A percentile compares a stretch with the other conserved stretches of the same genome.
Evolutionary conservation across 139 green algal genomes (phyloP).

Genomic region (Monoraphidium neglectum): DNA sequence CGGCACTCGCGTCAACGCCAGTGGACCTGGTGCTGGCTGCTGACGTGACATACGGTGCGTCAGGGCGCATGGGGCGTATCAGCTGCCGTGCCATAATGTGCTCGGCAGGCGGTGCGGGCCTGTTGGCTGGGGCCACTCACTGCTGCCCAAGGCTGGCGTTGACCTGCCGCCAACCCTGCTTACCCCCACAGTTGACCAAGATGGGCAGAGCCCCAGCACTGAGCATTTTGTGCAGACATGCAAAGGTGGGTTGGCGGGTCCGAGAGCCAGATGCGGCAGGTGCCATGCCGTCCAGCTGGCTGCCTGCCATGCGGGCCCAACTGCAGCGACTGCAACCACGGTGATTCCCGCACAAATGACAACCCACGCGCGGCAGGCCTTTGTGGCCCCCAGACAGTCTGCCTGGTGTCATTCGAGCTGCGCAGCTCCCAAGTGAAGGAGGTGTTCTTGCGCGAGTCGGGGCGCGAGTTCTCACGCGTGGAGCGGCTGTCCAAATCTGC

Average conservation of each 20-base stretch:
- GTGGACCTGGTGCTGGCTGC: conserved; percentile 52
- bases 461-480: conserved; percentile 17
- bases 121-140: background rate
- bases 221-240: conserved; percentile 51
- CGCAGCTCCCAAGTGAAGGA: conserved; percentile 22
- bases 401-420: conserved; percentile 48
- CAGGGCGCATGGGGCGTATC: background rate
- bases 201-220: conserved; percentile 53
- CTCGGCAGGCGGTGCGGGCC: too few relatives aligned
- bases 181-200: too few relatives aligned
- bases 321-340: too few relatives aligned
- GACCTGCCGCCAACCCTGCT: conserved; percentile 59
- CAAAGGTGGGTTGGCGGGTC: conserved; percentile 26
- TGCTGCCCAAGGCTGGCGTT: conserved; percentile 14
- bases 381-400: background rate
- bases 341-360: background rate
- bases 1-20: conserved; percentile 1
- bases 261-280: background rate
- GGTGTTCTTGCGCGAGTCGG: conserved; percentile 11
- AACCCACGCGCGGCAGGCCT: conserved; percentile 2
- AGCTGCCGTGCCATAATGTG: too few relatives aligned
- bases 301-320: too few relatives aligned
- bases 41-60: background rate
- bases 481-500: conserved; percentile 1
- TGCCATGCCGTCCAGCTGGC: background rate